phyloP scores from a whole-genome alignment of 768 basidiomycete genomes.

The Rhizopogon vesiculosus region DNA sequence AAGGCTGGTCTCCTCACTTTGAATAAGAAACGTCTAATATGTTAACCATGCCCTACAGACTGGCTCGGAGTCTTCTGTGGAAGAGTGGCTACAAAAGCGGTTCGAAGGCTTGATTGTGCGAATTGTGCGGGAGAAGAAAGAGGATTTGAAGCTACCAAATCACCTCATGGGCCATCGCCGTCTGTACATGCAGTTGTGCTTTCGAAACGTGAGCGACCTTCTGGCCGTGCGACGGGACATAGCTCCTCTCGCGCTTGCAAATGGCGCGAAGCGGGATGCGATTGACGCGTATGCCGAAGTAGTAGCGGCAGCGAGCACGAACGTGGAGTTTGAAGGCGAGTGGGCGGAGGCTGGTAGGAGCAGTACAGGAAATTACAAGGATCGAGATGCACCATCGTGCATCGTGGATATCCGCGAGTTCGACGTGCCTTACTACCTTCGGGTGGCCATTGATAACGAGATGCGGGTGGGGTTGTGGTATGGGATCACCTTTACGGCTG shows the following conservation, averaged over 20 bases:
- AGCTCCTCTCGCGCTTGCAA: slow-evolving; percentile 83
- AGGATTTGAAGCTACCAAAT: slow-evolving; percentile 93
- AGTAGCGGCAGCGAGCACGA: slow-evolving; percentile 66
- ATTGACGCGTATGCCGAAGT: slow-evolving; percentile 98
- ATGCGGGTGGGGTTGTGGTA: slow-evolving; percentile 99
- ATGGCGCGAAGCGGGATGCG: slow-evolving; percentile 88
- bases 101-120: slow-evolving; percentile 85
- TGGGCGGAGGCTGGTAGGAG: slow-evolving; percentile 45
- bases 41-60: slow-evolving; percentile 37
- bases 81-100: slow-evolving; percentile 93
- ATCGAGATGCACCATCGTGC: slow-evolving; percentile 83
- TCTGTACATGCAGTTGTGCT: slow-evolving; percentile 83
- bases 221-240: slow-evolving; percentile 84
- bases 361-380: slow-evolving; percentile 37
- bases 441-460: slow-evolving; percentile 99
- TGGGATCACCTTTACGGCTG: slow-evolving; percentile 74
- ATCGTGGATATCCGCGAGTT: slow-evolving; percentile 95
- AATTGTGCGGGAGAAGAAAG: slow-evolving; percentile 79
- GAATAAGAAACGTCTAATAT: not conserved
- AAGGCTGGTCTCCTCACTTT: slow-evolving; percentile 51
- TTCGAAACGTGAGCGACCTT: slow-evolving; percentile 92
- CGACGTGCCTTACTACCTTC: slow-evolving; percentile 95
- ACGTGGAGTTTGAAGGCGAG: slow-evolving; percentile 65
- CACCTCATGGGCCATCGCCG: slow-evolving; percentile 94
- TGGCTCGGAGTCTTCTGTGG: slow-evolving; percentile 84